Conservation (phyloP, 106 monocot genomes). For the Platanthera guangdongensis region DNA sequence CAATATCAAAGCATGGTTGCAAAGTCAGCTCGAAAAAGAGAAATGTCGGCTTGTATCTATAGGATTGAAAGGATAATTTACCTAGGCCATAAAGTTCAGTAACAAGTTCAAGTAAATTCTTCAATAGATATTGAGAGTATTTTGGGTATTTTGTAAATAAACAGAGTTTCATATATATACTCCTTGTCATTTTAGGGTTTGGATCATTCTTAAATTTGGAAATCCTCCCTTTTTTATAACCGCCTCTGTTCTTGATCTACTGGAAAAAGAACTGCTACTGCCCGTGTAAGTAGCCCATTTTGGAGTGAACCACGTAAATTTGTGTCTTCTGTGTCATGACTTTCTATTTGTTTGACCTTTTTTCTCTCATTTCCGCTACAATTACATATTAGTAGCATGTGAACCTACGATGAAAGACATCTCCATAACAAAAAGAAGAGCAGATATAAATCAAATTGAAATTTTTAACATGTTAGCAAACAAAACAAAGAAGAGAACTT, state of each 20-base stretch:
- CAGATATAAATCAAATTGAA: background rate
- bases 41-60: background rate
- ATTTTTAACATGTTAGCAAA: background rate
- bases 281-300: too few relatives aligned
- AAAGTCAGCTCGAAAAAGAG: background rate
- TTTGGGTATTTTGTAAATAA: too few relatives aligned
- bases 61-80: background rate
- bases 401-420: background rate
- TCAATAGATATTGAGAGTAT: background rate
- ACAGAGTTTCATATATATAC: too few relatives aligned
- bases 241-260: too few relatives aligned
- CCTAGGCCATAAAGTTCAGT: background rate
- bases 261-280: too few relatives aligned
- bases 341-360: too few relatives aligned
- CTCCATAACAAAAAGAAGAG: background rate
- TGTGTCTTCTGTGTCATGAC: too few relatives aligned
- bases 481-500: background rate
- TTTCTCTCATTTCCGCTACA: too few relatives aligned
- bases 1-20: background rate
- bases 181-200: too few relatives aligned
- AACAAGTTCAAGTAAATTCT: background rate
- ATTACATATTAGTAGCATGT: background rate
- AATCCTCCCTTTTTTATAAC: too few relatives aligned
- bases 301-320: too few relatives aligned
- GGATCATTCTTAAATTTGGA: too few relatives aligned